A percentile compares a stretch with the other conserved stretches of the same genome.
Evolutionary conservation across 2,329 filamentous ascomycete genomes (phyloP).

Genomic region (Talaromyces pinophilus): DNA sequence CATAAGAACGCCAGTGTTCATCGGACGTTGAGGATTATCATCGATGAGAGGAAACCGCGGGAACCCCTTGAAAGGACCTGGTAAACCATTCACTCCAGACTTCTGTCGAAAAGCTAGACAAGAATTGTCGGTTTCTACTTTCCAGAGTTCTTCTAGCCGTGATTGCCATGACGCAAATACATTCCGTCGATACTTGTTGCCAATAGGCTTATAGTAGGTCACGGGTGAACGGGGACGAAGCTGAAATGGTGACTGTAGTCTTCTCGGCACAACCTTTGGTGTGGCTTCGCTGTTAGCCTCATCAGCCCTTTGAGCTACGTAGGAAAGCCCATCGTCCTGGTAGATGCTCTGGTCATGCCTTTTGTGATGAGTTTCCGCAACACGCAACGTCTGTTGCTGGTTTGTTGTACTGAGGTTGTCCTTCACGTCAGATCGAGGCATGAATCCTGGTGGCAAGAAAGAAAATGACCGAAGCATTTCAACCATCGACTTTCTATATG

Average conservation of each 20-base stretch:
- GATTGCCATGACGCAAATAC: conserved; percentile 14
- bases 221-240: conserved; percentile 4
- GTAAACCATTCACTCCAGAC: not conserved
- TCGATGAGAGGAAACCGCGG: not conserved
- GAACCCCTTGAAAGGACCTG: conserved; percentile 15
- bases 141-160: conserved; percentile 10
- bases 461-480: not conserved
- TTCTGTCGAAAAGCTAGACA: not conserved
- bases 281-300: not conserved
- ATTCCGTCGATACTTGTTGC: conserved; percentile 20
- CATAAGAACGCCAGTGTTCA: not conserved
- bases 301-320: not conserved
- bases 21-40: not conserved
- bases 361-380: not conserved
- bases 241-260: conserved; percentile 16
- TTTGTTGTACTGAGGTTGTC: not conserved
- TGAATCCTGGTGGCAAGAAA: not conserved
- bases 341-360: not conserved
- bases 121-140: not conserved
- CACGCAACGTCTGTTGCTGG: not conserved
- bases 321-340: not conserved
- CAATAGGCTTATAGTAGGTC: conserved; percentile 8
- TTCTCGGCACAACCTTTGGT: not conserved
- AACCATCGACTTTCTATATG: not conserved
- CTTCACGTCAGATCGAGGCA: not conserved